Evolutionary conservation across 1,139 yeast species (phyloP).

Genomic region (Yamadazyma atmosphaerica): DNA sequence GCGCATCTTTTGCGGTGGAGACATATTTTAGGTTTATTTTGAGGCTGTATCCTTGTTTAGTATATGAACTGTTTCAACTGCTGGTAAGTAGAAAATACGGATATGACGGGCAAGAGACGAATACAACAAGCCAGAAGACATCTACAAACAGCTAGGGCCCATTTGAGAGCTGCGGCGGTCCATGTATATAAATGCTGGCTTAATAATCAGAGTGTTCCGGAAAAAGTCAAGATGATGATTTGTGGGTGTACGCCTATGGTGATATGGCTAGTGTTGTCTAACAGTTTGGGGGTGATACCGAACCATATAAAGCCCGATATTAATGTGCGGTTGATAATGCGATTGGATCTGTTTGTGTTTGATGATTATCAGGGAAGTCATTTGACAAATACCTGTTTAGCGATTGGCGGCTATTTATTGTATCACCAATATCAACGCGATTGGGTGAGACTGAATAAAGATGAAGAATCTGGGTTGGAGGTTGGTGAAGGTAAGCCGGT

Average conservation of each 20-base stretch:
- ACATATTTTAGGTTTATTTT: too few species aligned
- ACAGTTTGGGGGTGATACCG: conserved; percentile 63
- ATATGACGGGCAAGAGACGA: background rate
- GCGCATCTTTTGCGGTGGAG: too few species aligned
- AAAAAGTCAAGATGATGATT: conserved; percentile 31
- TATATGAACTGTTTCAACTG: too few species aligned
- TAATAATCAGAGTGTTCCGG: conserved; percentile 38
- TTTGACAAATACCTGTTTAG: conserved; percentile 15
- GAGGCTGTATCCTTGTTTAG: too few species aligned
- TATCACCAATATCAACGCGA: background rate
- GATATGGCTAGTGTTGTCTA: conserved; percentile 59
- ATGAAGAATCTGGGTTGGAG: too few species aligned
- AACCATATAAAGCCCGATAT: conserved; percentile 54
- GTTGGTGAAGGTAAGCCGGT: too few species aligned
- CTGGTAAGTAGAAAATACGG: too few species aligned
- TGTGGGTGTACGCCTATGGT: conserved; percentile 55
- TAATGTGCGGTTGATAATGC: conserved; percentile 46
- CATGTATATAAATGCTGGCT: conserved; percentile 19
- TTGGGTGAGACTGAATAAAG: background rate
- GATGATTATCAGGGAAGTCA: conserved; percentile 16
- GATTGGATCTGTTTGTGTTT: conserved; percentile 41
- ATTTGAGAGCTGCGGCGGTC: background rate
- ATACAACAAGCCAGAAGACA: background rate
- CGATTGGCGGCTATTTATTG: conserved; percentile 7
- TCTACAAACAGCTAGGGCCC: background rate